phyloP scores from a whole-genome alignment of 495 filamentous ascomycete genomes.

The Achaetomiella virescens region DNA sequence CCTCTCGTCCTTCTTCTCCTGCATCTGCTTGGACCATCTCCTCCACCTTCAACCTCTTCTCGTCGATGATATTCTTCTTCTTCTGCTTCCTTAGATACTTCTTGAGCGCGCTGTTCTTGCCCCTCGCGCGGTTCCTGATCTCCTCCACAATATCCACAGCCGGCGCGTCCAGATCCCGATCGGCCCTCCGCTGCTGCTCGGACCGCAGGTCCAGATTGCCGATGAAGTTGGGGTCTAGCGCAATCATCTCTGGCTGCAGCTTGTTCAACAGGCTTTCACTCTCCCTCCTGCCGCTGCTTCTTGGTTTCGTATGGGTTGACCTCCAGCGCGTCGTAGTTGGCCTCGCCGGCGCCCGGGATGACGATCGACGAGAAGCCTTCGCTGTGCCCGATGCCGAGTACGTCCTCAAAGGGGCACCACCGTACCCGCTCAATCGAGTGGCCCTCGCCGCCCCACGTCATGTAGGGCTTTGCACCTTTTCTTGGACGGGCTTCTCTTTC shows the following conservation, averaged over 20 bases:
- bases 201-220: slow-evolving; percentile 76
- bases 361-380: slow-evolving; percentile 83
- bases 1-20: slow-evolving; percentile 36
- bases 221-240: slow-evolving; percentile 81
- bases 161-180: slow-evolving; percentile 68
- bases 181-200: slow-evolving; percentile 62
- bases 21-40: slow-evolving; percentile 43
- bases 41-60: slow-evolving; percentile 59
- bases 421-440: slow-evolving; percentile 69
- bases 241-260: slow-evolving; percentile 94
- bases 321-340: slow-evolving; percentile 92
- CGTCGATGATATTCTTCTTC: slow-evolving; percentile 85
- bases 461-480: slow-evolving; percentile 86
- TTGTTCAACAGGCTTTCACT: slow-evolving; percentile 82
- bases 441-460: slow-evolving; percentile 87
- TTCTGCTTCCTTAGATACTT: slow-evolving; percentile 87
- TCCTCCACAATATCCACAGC: slow-evolving; percentile 67
- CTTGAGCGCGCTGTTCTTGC: slow-evolving; percentile 85
- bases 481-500: slow-evolving; percentile 56
- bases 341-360: slow-evolving; percentile 88
- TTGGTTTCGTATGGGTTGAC: slow-evolving; percentile 93
- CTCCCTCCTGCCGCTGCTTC: slow-evolving; percentile 88
- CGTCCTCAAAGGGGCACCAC: slow-evolving; percentile 94
- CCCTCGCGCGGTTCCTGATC: slow-evolving; percentile 64
- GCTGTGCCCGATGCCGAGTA: slow-evolving; percentile 78